Percentiles rank a stretch among this genome's conserved stretches.
phyloP scores from a whole-genome alignment of 225 moss, liverwort and hornwort genomes.

The Polytrichum commune region DNA sequence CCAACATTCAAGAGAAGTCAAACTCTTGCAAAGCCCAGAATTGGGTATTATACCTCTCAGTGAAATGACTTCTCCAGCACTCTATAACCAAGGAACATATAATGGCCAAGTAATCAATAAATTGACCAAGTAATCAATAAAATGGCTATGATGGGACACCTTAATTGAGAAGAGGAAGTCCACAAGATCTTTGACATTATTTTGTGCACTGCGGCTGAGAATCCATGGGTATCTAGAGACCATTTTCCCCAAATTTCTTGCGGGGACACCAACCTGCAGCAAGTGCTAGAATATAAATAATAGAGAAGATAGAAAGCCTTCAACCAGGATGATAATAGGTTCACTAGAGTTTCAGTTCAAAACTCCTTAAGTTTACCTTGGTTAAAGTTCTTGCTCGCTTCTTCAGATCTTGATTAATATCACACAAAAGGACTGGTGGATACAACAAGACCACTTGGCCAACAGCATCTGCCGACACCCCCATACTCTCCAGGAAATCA shows the following conservation, averaged over 20 bases:
- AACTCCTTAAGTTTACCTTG: conserved; percentile 36
- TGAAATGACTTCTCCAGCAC: background rate
- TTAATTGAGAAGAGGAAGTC: conserved; percentile 69
- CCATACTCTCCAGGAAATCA: conserved; percentile 59
- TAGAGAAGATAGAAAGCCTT: no score
- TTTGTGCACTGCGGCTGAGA: conserved; percentile 63
- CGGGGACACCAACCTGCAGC: conserved; percentile 78
- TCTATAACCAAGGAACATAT: background rate
- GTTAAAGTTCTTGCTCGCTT: conserved; percentile 62
- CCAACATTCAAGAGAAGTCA: conserved; percentile 21
- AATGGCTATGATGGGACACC: conserved; percentile 36
- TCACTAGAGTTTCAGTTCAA: no score
- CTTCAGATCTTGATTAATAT: conserved; percentile 54
- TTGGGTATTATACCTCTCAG: background rate
- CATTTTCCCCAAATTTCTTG: conserved; percentile 84
- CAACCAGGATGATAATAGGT: no score
- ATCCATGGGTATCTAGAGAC: conserved; percentile 90
- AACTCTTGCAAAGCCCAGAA: conserved; percentile 6
- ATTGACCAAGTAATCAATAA: background rate
- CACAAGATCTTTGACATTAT: conserved; percentile 62
- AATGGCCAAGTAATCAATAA: background rate
- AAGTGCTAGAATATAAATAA: background rate
- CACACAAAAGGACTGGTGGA: conserved; percentile 71
- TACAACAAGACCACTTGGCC: conserved; percentile 64
- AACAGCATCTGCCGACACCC: conserved; percentile 50